Conservation (phyloP, 345 rosid species). For the thale cress (Arabidopsis thaliana) region DNA sequence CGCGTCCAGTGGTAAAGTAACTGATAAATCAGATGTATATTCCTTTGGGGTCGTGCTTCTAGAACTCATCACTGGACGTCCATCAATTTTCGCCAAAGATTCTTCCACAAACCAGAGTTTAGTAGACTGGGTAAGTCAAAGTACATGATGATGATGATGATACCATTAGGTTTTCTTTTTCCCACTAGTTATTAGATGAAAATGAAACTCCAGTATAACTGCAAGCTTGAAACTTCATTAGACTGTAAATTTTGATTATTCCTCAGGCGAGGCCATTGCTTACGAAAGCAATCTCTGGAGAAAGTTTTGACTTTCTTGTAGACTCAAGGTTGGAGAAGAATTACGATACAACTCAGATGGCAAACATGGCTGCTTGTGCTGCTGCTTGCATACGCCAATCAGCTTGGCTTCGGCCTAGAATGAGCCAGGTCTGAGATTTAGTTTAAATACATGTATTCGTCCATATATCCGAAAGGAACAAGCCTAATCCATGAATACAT, state of each 20-base stretch:
- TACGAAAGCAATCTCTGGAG: conserved; percentile 49
- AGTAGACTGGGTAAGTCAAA: conserved; percentile 75
- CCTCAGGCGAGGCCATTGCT: conserved; percentile 76
- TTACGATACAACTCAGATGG: conserved; percentile 60
- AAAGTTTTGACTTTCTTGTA: conserved; percentile 46
- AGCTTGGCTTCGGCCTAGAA: conserved; percentile 69
- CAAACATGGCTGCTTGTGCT: conserved; percentile 71
- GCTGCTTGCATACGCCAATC: conserved; percentile 82
- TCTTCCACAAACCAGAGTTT: conserved; percentile 57
- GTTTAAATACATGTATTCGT: background rate
- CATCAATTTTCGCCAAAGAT: conserved; percentile 56
- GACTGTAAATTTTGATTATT: background rate
- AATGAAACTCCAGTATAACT: background rate
- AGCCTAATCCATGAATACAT: background rate
- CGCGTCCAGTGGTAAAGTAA: conserved; percentile 77
- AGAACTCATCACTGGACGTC: conserved; percentile 76
- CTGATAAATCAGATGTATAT: conserved; percentile 82
- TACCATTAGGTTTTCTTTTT: background rate
- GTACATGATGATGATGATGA: background rate
- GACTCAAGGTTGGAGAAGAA: conserved; percentile 57
- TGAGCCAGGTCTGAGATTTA: conserved; percentile 67
- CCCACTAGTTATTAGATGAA: background rate
- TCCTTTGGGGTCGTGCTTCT: conserved; percentile 79
- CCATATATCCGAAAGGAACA: background rate
- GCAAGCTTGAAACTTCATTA: conserved; percentile 6